These are phyloP conservation scores for Cytospora chrysosperma DNA, from an alignment of 2,329 filamentous ascomycete species.

Conservation along the genomic window DNA sequence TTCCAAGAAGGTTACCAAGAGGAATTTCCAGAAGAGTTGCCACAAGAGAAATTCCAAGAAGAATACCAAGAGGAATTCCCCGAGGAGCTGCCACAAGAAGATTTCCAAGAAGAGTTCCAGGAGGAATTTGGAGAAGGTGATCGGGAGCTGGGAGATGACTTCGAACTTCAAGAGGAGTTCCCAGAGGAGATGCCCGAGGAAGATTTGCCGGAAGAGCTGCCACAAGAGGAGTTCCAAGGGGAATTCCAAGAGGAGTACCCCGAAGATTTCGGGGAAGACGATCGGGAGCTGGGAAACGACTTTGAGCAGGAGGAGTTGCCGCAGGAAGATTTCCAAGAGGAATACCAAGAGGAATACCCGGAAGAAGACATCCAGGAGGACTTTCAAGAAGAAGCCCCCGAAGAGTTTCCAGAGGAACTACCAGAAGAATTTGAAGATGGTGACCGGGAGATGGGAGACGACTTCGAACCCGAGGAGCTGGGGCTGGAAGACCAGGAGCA, in stretches of 20 bases:
- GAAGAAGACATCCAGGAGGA: background rate
- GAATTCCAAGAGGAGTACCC: background rate
- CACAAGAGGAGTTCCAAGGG: background rate
- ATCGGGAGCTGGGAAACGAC: background rate
- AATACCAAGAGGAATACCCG: background rate
- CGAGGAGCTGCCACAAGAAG: background rate
- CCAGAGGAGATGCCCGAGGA: background rate
- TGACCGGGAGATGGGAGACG: background rate
- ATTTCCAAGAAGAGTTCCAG: background rate
- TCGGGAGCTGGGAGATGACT: background rate
- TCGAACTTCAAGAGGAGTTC: background rate
- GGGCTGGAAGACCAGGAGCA: background rate
- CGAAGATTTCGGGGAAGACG: background rate
- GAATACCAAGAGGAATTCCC: background rate
- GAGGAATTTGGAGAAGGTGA: background rate
- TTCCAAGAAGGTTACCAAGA: background rate
- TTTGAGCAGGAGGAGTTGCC: too few species aligned
- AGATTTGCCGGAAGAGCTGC: background rate
- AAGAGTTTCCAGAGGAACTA: background rate
- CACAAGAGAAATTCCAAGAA: background rate
- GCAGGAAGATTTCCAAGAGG: background rate
- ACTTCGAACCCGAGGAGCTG: background rate
- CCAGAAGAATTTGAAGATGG: background rate
- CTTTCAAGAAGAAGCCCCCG: background rate
- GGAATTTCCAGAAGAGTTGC: too few species aligned